Evolutionary conservation across 768 basidiomycete genomes (phyloP).

Genomic region (Termitomyces sp.): DNA sequence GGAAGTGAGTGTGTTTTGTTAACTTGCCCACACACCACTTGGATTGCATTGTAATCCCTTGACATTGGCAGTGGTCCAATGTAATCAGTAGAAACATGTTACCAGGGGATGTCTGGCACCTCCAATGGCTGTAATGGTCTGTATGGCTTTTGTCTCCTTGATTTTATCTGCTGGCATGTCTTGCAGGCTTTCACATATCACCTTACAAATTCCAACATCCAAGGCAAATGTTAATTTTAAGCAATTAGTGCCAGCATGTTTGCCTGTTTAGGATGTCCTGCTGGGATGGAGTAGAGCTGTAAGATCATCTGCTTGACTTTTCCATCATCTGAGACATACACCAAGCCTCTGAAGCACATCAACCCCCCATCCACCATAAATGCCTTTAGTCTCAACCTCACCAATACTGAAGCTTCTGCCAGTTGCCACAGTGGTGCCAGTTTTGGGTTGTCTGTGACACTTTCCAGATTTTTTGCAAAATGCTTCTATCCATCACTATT

Average conservation of each 20-base stretch:
- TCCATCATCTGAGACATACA: conserved; percentile 5
- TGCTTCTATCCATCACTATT: not conserved
- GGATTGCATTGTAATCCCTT: not conserved
- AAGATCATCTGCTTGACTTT: not conserved
- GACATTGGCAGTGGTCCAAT: not conserved
- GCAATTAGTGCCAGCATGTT: conserved; percentile 23
- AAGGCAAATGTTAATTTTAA: conserved; percentile 18
- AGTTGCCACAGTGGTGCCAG: not conserved
- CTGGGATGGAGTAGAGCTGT: too few relatives aligned
- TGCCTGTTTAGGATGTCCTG: too few relatives aligned
- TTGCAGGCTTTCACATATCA: conserved; percentile 12
- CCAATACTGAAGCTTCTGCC: too few relatives aligned
- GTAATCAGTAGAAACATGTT: not conserved
- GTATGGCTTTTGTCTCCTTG: not conserved
- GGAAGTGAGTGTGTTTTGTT: not conserved
- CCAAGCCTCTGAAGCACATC: conserved; percentile 9
- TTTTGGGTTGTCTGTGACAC: too few relatives aligned
- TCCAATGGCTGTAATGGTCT: not conserved
- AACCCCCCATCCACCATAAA: not conserved
- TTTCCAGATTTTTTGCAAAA: not conserved
- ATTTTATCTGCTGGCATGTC: not conserved
- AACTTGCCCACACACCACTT: not conserved
- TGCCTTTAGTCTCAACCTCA: too few relatives aligned
- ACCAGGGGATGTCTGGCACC: not conserved
- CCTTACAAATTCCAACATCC: conserved; percentile 16